Percentiles rank a stretch among this genome's conserved stretches.
Conservation (phyloP, 1,139 yeast species). For the Keqinozyma sinolaborantium region DNA sequence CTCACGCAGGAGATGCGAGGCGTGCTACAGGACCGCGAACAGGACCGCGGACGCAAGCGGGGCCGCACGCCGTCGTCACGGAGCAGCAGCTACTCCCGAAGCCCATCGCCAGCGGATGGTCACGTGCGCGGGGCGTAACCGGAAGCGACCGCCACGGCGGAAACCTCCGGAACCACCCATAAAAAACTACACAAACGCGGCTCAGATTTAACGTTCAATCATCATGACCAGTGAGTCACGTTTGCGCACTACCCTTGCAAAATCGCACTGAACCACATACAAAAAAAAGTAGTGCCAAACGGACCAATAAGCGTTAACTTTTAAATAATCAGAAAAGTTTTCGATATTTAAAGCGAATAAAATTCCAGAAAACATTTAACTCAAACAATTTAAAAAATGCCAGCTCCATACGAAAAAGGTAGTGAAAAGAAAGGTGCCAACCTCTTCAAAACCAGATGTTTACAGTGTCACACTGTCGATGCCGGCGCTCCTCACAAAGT, state of each 20-base stretch:
- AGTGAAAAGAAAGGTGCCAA: constrained; percentile 97
- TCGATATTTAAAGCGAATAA: background rate
- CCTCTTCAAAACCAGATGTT: constrained; percentile 97
- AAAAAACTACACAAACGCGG: too few relatives aligned
- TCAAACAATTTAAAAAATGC: constrained; percentile 31
- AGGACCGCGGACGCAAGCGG: constrained; percentile 15
- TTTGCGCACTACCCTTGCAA: too few relatives aligned
- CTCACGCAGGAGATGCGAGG: constrained; percentile 81
- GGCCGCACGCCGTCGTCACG: constrained; percentile 7
- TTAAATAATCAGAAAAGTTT: background rate
- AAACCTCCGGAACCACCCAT: too few relatives aligned
- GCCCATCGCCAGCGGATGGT: constrained; percentile 2
- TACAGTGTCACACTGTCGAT: constrained; percentile 98
- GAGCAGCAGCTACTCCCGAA: constrained; percentile 11
- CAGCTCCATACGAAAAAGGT: constrained; percentile 70
- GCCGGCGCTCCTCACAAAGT: constrained; percentile 97
- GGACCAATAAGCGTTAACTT: too few relatives aligned
- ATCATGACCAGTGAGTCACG: too few relatives aligned
- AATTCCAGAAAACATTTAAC: constrained; percentile 1
- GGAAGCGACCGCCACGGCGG: too few relatives aligned
- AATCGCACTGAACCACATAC: too few relatives aligned
- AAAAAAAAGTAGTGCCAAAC: too few relatives aligned
- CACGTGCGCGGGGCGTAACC: too few relatives aligned
- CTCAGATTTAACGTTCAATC: too few relatives aligned
- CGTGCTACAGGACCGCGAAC: constrained; percentile 27